Evolutionary conservation across 805 yeast species (phyloP), one percentile per base, ranked within the genome.

Genomic region (Saturnispora mendoncae): DNA sequence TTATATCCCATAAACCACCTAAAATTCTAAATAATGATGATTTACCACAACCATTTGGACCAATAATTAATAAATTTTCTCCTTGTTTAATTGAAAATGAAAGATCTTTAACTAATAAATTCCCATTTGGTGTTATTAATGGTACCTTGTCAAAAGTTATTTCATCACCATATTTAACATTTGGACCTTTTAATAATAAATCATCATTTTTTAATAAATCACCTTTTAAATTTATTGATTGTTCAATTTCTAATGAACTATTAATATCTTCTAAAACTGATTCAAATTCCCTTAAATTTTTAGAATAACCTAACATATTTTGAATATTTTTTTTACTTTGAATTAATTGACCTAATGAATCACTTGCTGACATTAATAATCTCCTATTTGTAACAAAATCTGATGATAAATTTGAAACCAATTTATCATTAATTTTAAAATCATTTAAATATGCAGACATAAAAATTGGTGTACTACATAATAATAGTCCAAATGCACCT

Each of bases 31-130:
- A 88, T 43, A 88, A 65, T 0, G 97, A 88, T 0, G 96, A 87
- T 62, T 88, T 88, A 21, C 97, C 97, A 48, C 95, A 84, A 1
- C 97, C 97, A 56, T 88, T 88, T 12, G 97, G 97, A 0, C 97
- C 97, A 8, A 90, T 87, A 56, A 88, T 87, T 40, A 88, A 68
- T 38, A 88, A 66, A 60, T 88, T 92, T 39, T 87, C 80, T 27
- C 96, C 96, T 26, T 76, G 81, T 47, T 80, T 74, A 41, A 88
- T 74, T 38, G 79, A 71, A 59, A 88, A 87, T 21, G 75, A 68
- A 51, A 88, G 68, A 29, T 75, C 71, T 33, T 74, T 67, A 18
- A 84, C 79, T 35, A 88, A 67, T 0, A 79, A 70, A 33, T 84
- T 88, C 42, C 85, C 81, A 4, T 81, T 79, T 0, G 97, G 97